Evolutionary conservation across 1,284 basidiomycete species (phyloP).

Genomic region (Ustilago trichophora): DNA sequence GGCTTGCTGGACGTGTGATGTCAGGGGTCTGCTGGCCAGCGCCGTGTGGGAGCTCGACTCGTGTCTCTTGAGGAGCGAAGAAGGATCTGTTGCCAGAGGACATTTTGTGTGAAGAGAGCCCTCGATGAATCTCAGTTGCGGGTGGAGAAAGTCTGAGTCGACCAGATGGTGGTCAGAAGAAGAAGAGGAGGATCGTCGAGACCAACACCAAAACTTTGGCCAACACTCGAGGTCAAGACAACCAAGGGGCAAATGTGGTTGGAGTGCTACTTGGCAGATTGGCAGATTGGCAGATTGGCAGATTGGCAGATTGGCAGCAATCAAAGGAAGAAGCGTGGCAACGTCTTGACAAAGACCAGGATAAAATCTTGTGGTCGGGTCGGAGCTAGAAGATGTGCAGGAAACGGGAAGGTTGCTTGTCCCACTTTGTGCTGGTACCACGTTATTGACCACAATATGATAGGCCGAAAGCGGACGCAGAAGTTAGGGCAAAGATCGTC

Average conservation of each 20-base stretch:
- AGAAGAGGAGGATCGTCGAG: not conserved
- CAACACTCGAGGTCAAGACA: too few relatives aligned
- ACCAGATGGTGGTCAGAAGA: slow-evolving; percentile 4
- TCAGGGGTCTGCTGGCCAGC: slow-evolving; percentile 31
- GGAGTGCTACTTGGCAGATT: too few relatives aligned
- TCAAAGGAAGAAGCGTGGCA: not conserved
- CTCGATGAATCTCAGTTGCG: too few relatives aligned
- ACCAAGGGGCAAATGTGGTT: not conserved
- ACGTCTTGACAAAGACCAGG: not conserved
- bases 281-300: too few relatives aligned
- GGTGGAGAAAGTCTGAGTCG: not conserved
- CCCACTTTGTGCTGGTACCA: not conserved
- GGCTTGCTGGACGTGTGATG: slow-evolving; percentile 43
- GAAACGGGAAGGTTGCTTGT: slow-evolving; percentile 17
- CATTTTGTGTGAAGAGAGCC: slow-evolving; percentile 9
- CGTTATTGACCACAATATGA: not conserved
- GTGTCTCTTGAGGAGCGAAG: slow-evolving; percentile 46
- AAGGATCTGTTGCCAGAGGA: slow-evolving; percentile 46
- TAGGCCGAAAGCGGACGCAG: too few relatives aligned
- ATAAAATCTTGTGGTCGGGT: not conserved
- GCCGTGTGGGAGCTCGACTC: slow-evolving; percentile 37
- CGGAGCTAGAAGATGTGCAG: slow-evolving; percentile 25
- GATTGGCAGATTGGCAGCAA: slow-evolving; percentile 2
- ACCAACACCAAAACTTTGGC: slow-evolving; percentile 7
- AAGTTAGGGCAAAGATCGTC: too few relatives aligned